These are phyloP conservation scores for Ophidiomyces ophidiicola DNA, from an alignment of 2,329 filamentous ascomycete genomes.

Conservation along the genomic window DNA sequence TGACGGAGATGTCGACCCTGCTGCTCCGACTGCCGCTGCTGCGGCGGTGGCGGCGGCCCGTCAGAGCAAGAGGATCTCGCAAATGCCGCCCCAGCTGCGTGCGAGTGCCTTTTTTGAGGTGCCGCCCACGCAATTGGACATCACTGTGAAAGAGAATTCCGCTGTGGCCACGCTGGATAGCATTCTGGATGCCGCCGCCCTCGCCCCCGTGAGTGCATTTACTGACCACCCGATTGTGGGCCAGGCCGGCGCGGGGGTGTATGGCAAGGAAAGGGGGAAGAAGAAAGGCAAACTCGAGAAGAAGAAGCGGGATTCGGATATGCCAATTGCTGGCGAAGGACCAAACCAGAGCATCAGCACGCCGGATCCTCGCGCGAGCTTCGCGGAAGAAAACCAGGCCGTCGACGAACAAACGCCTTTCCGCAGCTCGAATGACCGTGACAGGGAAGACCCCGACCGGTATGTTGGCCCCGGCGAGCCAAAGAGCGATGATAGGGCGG, in stretches of 20 bases:
- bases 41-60: constrained; percentile 15
- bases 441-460: constrained; percentile 1
- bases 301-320: constrained; percentile 12
- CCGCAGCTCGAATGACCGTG: constrained; percentile 16
- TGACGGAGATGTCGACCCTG: constrained; percentile 16
- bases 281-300: constrained; percentile 23
- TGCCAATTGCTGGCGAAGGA: neutral
- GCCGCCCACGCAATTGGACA: constrained; percentile 45
- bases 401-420: constrained; percentile 14
- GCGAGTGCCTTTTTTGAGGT: constrained; percentile 85
- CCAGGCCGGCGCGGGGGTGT: constrained; percentile 60
- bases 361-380: constrained; percentile 3
- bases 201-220: constrained; percentile 79
- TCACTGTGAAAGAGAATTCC: constrained; percentile 58
- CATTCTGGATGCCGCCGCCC: constrained; percentile 79
- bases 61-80: constrained; percentile 24
- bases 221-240: constrained; percentile 79
- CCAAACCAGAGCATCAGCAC: constrained; percentile 17
- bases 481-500: constrained; percentile 18
- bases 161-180: constrained; percentile 80
- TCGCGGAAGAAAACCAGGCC: constrained; percentile 18
- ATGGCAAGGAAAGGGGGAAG: constrained; percentile 41
- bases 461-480: constrained; percentile 12
- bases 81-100: constrained; percentile 68
- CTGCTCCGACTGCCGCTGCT: too few species aligned